Evolutionary conservation across 1,284 basidiomycete genomes (phyloP), one percentile per base, ranked within the genome.

Genomic region (Polyporus tsugae): DNA sequence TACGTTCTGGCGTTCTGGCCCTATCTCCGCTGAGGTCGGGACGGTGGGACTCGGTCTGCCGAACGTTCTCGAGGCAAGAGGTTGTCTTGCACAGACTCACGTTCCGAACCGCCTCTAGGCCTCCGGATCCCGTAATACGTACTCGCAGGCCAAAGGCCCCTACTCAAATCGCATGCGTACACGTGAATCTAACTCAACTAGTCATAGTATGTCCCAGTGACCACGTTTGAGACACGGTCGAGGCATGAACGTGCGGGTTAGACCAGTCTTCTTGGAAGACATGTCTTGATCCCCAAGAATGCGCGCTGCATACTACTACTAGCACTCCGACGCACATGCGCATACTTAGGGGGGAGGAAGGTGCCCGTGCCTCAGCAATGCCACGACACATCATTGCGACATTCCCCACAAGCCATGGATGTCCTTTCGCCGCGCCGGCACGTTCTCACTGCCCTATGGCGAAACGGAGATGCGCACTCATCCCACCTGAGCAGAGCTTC

Each of bases 381-480:
- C 52, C 19, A 36, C 55, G 33, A 57, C 55, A 57, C 55, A 57
- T 57, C 29, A 57, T 57, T 57, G 38, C 55, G 55, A 57, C 35
- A 57, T 36, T 22, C 19, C 55, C 33, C 55, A 36, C 25, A 35
- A 6, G 11, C 15, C 15, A 19, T 55, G 15, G 52, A 55, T 29
- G 29, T 55, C 11, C 29, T 35, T 55, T 19, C 52, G 55, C 35
- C 29, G 10, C 25, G 52, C 2, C 9, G 25, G 2, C 29, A 25
- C 52, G 29, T 53, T 53, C 52, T 33, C 29, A 53, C 46, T 49
- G 46, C 46, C 41, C 41, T 17, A 42, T 17, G 41, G 41, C 41
- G 41, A 6, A 13, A 42, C 41, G 13, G 15, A 42, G 41, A 13
- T 17, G 13, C 15, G 17, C 41, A 42, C 41, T 2, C 41, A 42